Evolutionary conservation across 768 basidiomycete genomes (phyloP), one percentile per base, ranked within the genome.

Genomic region (Phlebiopsis flavidoalba): DNA sequence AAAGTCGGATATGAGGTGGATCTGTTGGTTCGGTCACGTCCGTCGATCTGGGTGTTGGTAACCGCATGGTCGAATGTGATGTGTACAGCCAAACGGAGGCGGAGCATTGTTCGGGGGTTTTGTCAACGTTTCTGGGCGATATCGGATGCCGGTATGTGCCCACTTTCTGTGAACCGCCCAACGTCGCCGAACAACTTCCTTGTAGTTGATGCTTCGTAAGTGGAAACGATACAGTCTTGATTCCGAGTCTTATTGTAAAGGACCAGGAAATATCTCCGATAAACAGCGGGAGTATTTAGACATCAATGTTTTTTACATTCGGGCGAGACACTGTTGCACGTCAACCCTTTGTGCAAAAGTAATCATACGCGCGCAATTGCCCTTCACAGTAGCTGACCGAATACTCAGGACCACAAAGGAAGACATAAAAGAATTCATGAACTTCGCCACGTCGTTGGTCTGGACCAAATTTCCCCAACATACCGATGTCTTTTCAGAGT

Each of bases 11-110:
- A 93, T 70, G 74, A 79, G 36, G 73, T 91, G 53, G 86, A 87
- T 66, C 72, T 89, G 57, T 69, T 93, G 43, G 80, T 94, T 6
- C n/a, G 90, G 86, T 1, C 92, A 94, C 71, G n/a, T 93, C 91
- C 15, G 84, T n/a, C n/a, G 89, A 37, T n/a, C n/a, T n/a, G n/a
- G 91, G 88, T 7, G 83, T 86, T 22, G n/a, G 70, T 92, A n/a
- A 82, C 80, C 19, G 82, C 78, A 0, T 81, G n/a, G 88, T 68
- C 75, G 79, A n/a, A 60, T 93, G 91, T n/a, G 90, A 66, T 91
- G 24, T 84, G 85, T 67, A 84, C 80, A 15, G 76, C 84, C 1
- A 77, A 81, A 50, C n/a, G n/a, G 84, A 84, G 63, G 88, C 85
- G 24, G 76, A 73, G 60, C 72, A 69, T 47, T n/a, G 83, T 87